Conservation (phyloP, 371 early-diverging fungal genomes). For the Rhizomucor miehei region DNA sequence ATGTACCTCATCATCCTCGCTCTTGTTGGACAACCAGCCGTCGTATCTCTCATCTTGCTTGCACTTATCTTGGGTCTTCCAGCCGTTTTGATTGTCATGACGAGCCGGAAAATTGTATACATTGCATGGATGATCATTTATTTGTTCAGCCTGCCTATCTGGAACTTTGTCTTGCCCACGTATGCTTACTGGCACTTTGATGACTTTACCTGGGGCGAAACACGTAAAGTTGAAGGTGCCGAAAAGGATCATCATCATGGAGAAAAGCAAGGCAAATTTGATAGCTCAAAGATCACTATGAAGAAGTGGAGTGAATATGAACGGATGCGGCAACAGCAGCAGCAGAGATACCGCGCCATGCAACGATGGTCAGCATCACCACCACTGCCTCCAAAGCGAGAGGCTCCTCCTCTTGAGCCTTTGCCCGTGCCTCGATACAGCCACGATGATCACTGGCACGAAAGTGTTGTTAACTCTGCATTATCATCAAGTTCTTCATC, state of each 20-base stretch:
- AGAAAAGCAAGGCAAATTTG: slow-evolving; percentile 71
- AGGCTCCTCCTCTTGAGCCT: too few species aligned
- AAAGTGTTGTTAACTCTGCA: too few species aligned
- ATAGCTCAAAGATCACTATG: slow-evolving; percentile 59
- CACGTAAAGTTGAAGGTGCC: slow-evolving; percentile 84
- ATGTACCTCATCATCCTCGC: slow-evolving; percentile 70
- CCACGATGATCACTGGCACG: too few species aligned
- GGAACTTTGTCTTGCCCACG: slow-evolving; percentile 93
- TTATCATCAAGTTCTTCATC: too few species aligned
- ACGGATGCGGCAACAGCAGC: slow-evolving; percentile 40
- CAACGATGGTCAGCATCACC: too few species aligned
- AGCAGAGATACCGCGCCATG: not conserved
- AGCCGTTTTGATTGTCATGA: slow-evolving; percentile 81
- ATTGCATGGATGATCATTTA: slow-evolving; percentile 71
- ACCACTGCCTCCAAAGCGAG: too few species aligned
- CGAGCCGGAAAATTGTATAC: slow-evolving; percentile 76
- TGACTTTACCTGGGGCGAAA: slow-evolving; percentile 98
- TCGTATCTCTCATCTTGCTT: slow-evolving; percentile 75
- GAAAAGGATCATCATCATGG: slow-evolving; percentile 72
- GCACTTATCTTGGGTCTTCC: slow-evolving; percentile 75
- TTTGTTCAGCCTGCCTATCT: slow-evolving; percentile 81
- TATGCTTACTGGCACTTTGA: slow-evolving; percentile 99
- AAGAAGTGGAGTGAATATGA: slow-evolving; percentile 73
- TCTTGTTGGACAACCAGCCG: slow-evolving; percentile 41
- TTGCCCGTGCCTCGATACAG: too few species aligned